These are phyloP conservation scores for Dovyalis caffra DNA, from an alignment of 345 rosid species.

Conservation along the genomic window DNA sequence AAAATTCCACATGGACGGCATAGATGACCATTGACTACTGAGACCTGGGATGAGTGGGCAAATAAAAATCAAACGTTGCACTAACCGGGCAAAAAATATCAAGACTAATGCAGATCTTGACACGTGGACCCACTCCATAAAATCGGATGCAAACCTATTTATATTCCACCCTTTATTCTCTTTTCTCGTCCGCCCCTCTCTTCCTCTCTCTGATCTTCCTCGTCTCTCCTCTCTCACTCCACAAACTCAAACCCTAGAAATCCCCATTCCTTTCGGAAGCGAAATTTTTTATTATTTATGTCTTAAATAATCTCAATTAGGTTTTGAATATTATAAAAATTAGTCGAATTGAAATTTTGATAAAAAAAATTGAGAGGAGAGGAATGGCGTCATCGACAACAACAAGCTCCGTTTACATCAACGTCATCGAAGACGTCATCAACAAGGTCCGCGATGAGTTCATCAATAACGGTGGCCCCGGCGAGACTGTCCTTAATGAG, in stretches of 20 bases:
- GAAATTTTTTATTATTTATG: background rate
- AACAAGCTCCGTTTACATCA: constrained; percentile 66
- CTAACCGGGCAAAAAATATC: background rate
- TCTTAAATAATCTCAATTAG: background rate
- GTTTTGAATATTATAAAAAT: background rate
- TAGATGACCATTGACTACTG: background rate
- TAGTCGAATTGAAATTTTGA: background rate
- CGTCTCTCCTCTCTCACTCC: constrained; percentile 17
- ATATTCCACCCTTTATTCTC: constrained; percentile 70
- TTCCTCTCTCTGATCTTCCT: constrained; percentile 18
- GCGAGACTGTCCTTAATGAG: constrained; percentile 76
- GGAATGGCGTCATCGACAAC: constrained; percentile 61
- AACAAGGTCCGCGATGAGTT: constrained; percentile 94
- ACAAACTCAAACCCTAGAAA: constrained; percentile 27
- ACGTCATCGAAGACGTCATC: constrained; percentile 89
- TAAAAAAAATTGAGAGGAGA: background rate
- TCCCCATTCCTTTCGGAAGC: background rate
- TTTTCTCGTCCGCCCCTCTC: constrained; percentile 52
- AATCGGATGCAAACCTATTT: constrained; percentile 99
- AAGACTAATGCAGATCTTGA: constrained; percentile 35
- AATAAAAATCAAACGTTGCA: background rate
- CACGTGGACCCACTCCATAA: constrained; percentile 56
- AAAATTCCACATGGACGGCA: too few relatives aligned
- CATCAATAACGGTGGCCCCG: constrained; percentile 73
- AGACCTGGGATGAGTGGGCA: background rate